phyloP scores from a whole-genome alignment of 768 basidiomycete genomes.

The Candolleomyces eurysporus region DNA sequence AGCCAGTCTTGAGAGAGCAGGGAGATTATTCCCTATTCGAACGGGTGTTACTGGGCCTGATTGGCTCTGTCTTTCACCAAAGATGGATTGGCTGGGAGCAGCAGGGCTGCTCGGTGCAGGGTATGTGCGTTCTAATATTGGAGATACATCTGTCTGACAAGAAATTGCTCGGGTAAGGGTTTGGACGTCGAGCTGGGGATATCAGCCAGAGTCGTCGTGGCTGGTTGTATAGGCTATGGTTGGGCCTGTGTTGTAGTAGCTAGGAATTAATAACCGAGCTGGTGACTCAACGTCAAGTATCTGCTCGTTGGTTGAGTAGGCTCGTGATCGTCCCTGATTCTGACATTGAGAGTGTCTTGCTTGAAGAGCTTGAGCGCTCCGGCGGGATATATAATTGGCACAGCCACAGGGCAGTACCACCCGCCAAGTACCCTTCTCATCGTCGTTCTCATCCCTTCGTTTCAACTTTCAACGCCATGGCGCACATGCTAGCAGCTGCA shows the following conservation, averaged over 20 bases:
- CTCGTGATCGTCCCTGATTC: too few relatives aligned
- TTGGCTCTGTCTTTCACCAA: conserved; percentile 64
- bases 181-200: conserved; percentile 30
- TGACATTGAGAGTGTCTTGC: background rate
- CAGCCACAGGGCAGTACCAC: too few relatives aligned
- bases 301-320: too few relatives aligned
- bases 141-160: background rate
- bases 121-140: conserved; percentile 37
- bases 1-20: conserved; percentile 61
- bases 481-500: conserved; percentile 73
- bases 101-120: conserved; percentile 78
- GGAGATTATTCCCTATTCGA: conserved; percentile 78
- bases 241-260: too few relatives aligned
- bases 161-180: conserved; percentile 11
- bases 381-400: too few relatives aligned
- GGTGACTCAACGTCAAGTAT: too few relatives aligned
- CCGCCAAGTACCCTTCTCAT: too few relatives aligned
- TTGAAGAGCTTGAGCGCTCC: background rate
- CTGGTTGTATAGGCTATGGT: background rate
- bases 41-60: conserved; percentile 78
- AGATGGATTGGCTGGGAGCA: conserved; percentile 58
- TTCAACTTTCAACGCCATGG: conserved; percentile 7
- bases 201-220: conserved; percentile 16
- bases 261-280: too few relatives aligned
- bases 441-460: too few relatives aligned